phyloP scores from a whole-genome alignment of 352 stramenopile genomes.

The Phytophthora macrochlamydospora region DNA sequence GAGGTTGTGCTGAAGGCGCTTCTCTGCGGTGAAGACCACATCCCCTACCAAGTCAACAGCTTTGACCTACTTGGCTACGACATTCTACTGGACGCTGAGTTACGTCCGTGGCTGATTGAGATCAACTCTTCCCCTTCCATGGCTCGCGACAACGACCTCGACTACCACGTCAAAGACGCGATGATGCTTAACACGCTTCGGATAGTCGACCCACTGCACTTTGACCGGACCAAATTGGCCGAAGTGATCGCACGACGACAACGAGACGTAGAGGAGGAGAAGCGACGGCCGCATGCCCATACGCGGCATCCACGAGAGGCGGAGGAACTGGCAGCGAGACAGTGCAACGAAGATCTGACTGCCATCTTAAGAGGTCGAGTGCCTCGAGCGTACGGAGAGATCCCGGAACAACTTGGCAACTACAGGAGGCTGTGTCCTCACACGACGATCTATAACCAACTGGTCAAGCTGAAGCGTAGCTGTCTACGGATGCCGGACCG shows the following conservation, averaged over 20 bases:
- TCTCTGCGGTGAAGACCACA: slow-evolving; percentile 87
- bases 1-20: slow-evolving; percentile 90
- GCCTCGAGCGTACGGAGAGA: slow-evolving; percentile 64
- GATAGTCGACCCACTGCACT: slow-evolving; percentile 85
- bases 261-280: slow-evolving; percentile 56
- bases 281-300: slow-evolving; percentile 62
- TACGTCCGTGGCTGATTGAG: slow-evolving; percentile 95
- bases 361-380: slow-evolving; percentile 61
- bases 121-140: slow-evolving; percentile 96
- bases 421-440: slow-evolving; percentile 69
- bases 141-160: slow-evolving; percentile 84
- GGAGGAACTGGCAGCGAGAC: slow-evolving; percentile 47
- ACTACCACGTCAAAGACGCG: slow-evolving; percentile 90
- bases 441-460: slow-evolving; percentile 75
- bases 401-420: slow-evolving; percentile 61
- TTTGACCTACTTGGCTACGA: slow-evolving; percentile 97
- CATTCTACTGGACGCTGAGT: slow-evolving; percentile 90
- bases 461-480: slow-evolving; percentile 70
- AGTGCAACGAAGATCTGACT: slow-evolving; percentile 77
- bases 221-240: slow-evolving; percentile 74
- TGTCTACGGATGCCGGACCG: slow-evolving; percentile 33
- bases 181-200: slow-evolving; percentile 89
- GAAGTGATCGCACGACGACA: slow-evolving; percentile 72
- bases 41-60: slow-evolving; percentile 90
- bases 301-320: slow-evolving; percentile 55